phyloP scores from a whole-genome alignment of 2,329 filamentous ascomycete genomes.

The Aureobasidium vineae region DNA sequence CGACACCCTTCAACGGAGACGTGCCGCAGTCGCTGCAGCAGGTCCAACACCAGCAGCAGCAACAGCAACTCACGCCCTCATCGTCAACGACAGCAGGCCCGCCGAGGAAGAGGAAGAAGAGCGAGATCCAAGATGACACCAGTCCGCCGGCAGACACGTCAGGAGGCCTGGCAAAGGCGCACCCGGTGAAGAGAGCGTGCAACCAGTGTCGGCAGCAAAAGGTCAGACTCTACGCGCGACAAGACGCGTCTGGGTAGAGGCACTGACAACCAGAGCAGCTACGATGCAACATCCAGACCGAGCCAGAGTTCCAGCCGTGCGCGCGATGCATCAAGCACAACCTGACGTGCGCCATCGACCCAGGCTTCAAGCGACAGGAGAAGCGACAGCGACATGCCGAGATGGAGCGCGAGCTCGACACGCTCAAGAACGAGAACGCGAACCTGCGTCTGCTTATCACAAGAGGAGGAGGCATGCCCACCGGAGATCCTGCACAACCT shows the following conservation, averaged over 20 bases:
- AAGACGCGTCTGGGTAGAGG: background rate
- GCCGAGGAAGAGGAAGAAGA: constrained; percentile 29
- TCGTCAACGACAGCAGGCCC: constrained; percentile 23
- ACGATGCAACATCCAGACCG: constrained; percentile 79
- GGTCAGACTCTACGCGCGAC: constrained; percentile 47
- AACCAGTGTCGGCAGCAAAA: constrained; percentile 86
- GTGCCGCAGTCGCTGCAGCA: constrained; percentile 11
- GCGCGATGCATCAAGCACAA: constrained; percentile 75
- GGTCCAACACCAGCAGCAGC: constrained; percentile 19
- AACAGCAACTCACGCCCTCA: constrained; percentile 13
- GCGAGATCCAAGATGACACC: constrained; percentile 26
- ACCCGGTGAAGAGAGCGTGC: constrained; percentile 69
- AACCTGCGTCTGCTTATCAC: constrained; percentile 25
- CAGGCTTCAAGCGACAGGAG: constrained; percentile 80
- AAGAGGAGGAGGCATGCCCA: constrained; percentile 26
- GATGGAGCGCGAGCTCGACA: constrained; percentile 79
- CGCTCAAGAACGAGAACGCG: constrained; percentile 42
- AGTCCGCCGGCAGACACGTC: constrained; percentile 15
- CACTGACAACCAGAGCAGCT: constrained; percentile 52
- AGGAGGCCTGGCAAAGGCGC: constrained; percentile 44
- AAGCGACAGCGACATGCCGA: constrained; percentile 81
- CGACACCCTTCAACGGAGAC: constrained; percentile 5
- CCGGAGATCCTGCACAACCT: background rate
- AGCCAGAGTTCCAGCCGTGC: constrained; percentile 70
- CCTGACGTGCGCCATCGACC: constrained; percentile 81